phyloP scores from a whole-genome alignment of 208 protist genomes.

The Wallacemonas rigidus region DNA sequence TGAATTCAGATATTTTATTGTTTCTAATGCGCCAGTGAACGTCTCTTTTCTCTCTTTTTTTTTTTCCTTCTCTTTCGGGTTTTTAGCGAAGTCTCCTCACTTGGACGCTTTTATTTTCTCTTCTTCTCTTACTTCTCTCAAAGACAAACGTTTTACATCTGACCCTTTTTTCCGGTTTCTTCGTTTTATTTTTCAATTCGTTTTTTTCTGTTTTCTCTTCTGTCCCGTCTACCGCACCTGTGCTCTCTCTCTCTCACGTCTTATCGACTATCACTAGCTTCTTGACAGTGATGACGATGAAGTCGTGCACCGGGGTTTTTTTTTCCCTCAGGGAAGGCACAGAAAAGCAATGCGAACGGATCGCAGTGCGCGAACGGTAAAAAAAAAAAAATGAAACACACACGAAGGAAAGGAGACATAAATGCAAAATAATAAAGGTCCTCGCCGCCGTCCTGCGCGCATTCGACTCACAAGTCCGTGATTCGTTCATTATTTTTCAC shows the following conservation, averaged over 20 bases:
- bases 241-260: neutral
- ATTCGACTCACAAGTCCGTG: neutral
- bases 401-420: conserved; percentile 7
- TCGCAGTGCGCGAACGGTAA: neutral
- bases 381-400: neutral
- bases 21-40: neutral
- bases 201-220: conserved; percentile 6
- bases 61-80: conserved; percentile 6
- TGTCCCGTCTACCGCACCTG: neutral
- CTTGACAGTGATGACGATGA: neutral
- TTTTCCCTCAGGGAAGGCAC: neutral
- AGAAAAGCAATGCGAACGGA: neutral
- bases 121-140: neutral
- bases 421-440: conserved; percentile 21
- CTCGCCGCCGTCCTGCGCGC: neutral
- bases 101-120: neutral
- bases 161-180: conserved; percentile 11
- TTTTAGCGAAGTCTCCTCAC: neutral
- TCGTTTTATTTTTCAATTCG: conserved; percentile 12
- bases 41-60: neutral
- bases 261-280: too few species aligned
- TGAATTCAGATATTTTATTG: conserved; percentile 2
- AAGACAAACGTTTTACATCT: conserved; percentile 10
- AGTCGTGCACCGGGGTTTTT: too few species aligned
- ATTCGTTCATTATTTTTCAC: neutral